Evolutionary conservation across 1,284 basidiomycete genomes (phyloP).

Genomic region (Trichosporon sp.): DNA sequence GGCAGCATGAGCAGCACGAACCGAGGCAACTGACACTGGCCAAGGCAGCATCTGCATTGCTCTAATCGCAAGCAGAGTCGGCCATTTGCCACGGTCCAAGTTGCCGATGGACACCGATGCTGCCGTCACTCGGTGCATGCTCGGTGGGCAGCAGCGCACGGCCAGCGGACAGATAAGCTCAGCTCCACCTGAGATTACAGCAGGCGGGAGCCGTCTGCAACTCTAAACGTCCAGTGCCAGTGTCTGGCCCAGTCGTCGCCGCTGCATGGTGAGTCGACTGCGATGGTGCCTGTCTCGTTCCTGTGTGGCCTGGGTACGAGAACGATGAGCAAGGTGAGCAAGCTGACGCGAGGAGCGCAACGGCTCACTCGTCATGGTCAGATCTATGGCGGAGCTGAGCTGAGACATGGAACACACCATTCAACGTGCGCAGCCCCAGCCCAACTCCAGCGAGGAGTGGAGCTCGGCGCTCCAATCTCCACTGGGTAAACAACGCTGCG

Average conservation of each 20-base stretch:
- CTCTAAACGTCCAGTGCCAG: not conserved
- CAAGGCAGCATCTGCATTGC: not conserved
- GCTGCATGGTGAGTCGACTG: not conserved
- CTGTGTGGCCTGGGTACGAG: not conserved
- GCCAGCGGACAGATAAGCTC: not conserved
- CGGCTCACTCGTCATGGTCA: not conserved
- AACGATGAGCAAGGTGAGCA: not conserved
- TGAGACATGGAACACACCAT: not conserved
- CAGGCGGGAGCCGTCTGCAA: not conserved
- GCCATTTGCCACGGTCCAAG: not conserved
- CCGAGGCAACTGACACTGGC: not conserved
- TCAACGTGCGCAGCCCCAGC: no score
- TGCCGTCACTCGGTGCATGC: not conserved
- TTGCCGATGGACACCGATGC: not conserved
- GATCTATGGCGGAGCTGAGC: no score
- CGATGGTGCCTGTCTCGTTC: not conserved
- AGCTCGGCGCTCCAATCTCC: no score
- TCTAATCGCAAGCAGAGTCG: not conserved
- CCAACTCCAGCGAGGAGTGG: no score
- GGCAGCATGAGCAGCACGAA: not conserved
- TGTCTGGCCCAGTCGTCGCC: not conserved
- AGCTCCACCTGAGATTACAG: not conserved
- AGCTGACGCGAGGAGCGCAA: no score
- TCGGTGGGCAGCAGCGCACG: not conserved
- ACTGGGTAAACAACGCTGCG: no score